Conservation (phyloP, 2,329 filamentous ascomycete species). For the Colletotrichum scovillei region DNA sequence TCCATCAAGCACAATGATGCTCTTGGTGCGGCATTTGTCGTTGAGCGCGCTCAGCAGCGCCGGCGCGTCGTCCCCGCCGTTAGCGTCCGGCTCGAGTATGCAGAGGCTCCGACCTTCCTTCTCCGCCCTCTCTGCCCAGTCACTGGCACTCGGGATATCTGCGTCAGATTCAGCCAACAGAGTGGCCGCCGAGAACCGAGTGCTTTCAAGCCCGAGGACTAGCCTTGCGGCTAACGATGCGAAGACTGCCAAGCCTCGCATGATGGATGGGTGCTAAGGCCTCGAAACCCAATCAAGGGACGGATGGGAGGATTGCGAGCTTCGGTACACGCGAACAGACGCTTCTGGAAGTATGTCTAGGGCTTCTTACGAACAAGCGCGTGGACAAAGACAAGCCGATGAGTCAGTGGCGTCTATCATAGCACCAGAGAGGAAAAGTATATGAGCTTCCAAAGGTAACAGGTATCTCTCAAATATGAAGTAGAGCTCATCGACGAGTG, state of each 20-base stretch:
- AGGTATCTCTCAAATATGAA: slow-evolving; percentile 11
- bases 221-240: not conserved
- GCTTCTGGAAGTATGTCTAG: not conserved
- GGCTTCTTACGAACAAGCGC: not conserved
- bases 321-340: slow-evolving; percentile 8
- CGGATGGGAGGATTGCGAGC: not conserved
- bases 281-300: not conserved
- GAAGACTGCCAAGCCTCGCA: slow-evolving; percentile 17
- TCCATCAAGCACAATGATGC: slow-evolving; percentile 47
- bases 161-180: not conserved
- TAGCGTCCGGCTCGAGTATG: slow-evolving; percentile 41
- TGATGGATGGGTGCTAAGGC: slow-evolving; percentile 1
- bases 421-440: not conserved
- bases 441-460: not conserved
- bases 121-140: slow-evolving; percentile 49
- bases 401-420: not conserved
- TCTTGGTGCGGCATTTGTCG: slow-evolving; percentile 41
- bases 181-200: not conserved
- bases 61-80: slow-evolving; percentile 46
- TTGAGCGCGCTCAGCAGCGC: slow-evolving; percentile 47
- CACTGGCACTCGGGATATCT: not conserved
- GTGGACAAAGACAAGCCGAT: not conserved
- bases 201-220: not conserved
- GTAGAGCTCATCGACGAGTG: not conserved
- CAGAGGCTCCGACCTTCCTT: slow-evolving; percentile 45